Conservation (phyloP, 2,329 filamentous ascomycete genomes). For the Aspergillus fischeri region DNA sequence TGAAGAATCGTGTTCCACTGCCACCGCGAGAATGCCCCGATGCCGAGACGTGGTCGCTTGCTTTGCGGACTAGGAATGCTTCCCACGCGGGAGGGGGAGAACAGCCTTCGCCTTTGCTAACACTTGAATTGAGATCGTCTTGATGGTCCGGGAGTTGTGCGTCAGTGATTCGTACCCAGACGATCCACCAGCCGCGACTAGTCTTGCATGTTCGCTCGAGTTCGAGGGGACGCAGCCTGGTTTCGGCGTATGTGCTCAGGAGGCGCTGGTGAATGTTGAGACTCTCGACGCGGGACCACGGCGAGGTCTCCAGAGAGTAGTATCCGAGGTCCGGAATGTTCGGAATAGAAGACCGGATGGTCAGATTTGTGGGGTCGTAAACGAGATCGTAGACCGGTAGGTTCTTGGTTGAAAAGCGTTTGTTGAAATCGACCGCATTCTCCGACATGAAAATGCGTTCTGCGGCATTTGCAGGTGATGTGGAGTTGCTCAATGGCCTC, state of each 20-base stretch:
- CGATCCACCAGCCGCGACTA: slow-evolving; percentile 62
- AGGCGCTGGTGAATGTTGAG: slow-evolving; percentile 60
- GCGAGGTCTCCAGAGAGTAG: slow-evolving; percentile 16
- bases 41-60: slow-evolving; percentile 37
- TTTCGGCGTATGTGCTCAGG: slow-evolving; percentile 53
- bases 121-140: slow-evolving; percentile 8
- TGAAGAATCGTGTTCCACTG: slow-evolving; percentile 35
- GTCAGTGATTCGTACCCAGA: slow-evolving; percentile 55
- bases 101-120: slow-evolving; percentile 3
- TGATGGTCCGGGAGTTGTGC: slow-evolving; percentile 6
- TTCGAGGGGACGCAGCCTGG: slow-evolving; percentile 45
- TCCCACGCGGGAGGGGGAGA: slow-evolving; percentile 25
- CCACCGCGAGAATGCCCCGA: slow-evolving; percentile 30
- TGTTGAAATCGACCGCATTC: slow-evolving; percentile 31
- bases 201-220: slow-evolving; percentile 61
- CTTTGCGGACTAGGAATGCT: slow-evolving; percentile 45
- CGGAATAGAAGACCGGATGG: slow-evolving; percentile 58
- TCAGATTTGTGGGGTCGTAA: slow-evolving; percentile 56
- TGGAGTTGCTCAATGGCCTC: slow-evolving; percentile 43
- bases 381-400: slow-evolving; percentile 56
- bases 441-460: slow-evolving; percentile 33
- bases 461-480: slow-evolving; percentile 40
- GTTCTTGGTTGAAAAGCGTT: slow-evolving; percentile 26
- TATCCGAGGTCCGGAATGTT: slow-evolving; percentile 56
- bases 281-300: slow-evolving; percentile 56